Percentiles rank a stretch among this genome's conserved stretches.
Evolutionary conservation across 768 basidiomycete genomes (phyloP).

Genomic region (Inosperma sp.): DNA sequence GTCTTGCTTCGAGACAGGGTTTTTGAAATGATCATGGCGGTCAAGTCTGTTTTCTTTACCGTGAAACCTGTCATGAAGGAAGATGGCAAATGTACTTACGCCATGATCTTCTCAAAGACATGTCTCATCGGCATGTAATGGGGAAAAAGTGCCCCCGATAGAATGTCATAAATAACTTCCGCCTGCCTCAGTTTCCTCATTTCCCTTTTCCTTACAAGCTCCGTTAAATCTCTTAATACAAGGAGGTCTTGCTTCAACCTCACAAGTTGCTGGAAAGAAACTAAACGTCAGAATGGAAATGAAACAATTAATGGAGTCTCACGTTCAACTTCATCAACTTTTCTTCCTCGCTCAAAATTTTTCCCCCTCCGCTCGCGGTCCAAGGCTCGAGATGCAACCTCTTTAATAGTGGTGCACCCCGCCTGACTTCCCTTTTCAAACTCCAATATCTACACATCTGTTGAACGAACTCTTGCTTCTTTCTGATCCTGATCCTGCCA

Average conservation of each 20-base stretch:
- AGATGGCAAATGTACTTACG: conserved; percentile 42
- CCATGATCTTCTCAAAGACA: conserved; percentile 65
- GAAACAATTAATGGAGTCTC: conserved; percentile 21
- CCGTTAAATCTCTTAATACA: conserved; percentile 58
- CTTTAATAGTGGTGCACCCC: conserved; percentile 92
- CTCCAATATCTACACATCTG: conserved; percentile 93
- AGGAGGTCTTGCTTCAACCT: conserved; percentile 75
- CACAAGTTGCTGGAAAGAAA: conserved; percentile 44
- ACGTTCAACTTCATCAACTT: conserved; percentile 80
- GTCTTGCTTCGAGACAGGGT: conserved; percentile 71
- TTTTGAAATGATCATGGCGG: conserved; percentile 67
- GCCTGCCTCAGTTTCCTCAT: conserved; percentile 68
- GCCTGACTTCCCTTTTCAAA: conserved; percentile 86
- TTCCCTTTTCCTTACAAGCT: conserved; percentile 74
- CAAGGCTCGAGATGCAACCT: conserved; percentile 94
- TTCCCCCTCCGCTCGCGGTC: conserved; percentile 71
- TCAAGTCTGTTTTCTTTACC: conserved; percentile 50
- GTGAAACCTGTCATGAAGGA: background rate
- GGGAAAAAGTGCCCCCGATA: conserved; percentile 62
- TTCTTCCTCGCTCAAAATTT: conserved; percentile 74
- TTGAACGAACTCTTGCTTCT: conserved; percentile 72
- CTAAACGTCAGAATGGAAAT: conserved; percentile 1
- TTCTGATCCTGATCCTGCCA: conserved; percentile 60
- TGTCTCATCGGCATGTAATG: conserved; percentile 55
- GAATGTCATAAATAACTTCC: conserved; percentile 59